A percentile compares a stretch with the other conserved stretches of the same genome.
Evolutionary conservation across 352 stramenopile species (phyloP).

Genomic region (Globisporangium nagaii): DNA sequence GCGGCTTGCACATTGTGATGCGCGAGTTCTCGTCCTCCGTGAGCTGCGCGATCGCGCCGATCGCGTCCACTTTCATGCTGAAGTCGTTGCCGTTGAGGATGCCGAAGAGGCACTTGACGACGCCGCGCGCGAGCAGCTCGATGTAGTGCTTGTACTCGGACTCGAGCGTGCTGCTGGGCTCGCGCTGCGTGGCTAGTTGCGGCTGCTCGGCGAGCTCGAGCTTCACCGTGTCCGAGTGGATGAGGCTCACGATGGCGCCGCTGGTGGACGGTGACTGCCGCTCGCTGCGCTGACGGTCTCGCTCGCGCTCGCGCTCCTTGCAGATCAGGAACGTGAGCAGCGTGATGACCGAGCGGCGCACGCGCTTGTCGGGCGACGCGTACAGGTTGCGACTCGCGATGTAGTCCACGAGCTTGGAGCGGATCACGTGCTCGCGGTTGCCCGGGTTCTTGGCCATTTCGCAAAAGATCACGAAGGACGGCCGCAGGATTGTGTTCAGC

Average conservation of each 20-base stretch:
- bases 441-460: constrained; percentile 47
- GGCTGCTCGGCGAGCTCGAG: constrained; percentile 7
- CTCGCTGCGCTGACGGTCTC: neutral
- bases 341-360: constrained; percentile 50
- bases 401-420: constrained; percentile 56
- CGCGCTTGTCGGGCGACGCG: constrained; percentile 53
- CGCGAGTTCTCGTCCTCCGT: constrained; percentile 56
- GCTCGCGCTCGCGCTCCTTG: constrained; percentile 42
- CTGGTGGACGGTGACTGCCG: neutral
- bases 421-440: constrained; percentile 58
- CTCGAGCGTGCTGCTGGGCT: constrained; percentile 11
- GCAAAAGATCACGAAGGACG: constrained; percentile 51
- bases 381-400: constrained; percentile 47
- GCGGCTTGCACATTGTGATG: constrained; percentile 63
- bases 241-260: neutral
- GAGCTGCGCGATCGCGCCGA: constrained; percentile 62
- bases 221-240: constrained; percentile 12
- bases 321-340: constrained; percentile 57
- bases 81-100: constrained; percentile 67
- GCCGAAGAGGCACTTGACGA: constrained; percentile 69
- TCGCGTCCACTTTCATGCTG: constrained; percentile 62
- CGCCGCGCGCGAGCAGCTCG: constrained; percentile 57
- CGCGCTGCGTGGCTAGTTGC: neutral
- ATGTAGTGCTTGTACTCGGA: constrained; percentile 68
- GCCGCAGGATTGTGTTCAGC: constrained; percentile 24